Base-by-base conservation (phyloP, 179 eudicot genomes). In the Beta lomatogona region DNA sequence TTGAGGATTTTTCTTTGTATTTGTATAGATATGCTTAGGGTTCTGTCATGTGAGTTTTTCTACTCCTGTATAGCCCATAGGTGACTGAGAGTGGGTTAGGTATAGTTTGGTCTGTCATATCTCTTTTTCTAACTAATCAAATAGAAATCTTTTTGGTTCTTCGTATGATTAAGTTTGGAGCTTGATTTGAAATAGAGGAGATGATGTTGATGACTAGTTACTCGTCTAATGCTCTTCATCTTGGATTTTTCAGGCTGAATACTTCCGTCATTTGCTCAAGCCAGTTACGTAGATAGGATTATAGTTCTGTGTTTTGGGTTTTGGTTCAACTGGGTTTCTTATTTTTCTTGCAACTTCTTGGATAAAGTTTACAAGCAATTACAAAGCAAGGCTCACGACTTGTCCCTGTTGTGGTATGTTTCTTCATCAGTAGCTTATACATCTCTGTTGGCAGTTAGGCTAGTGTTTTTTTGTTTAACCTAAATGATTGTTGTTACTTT, bases 221-320 rank as follows among this genome's bases (percentile, higher is more conserved):
- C 28, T n/a, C 82, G 59, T 66, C 77, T 79, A 79, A 64, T 64
- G n/a, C 58, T 61, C 13, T 41, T 78, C 78, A 18, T 54, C 22
- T 77, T 59, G 21, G 36, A 50, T 67, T 50, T 86, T 88, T 69
- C 98, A 96, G 99, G 99, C 99, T 52, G 99, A 96, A 84, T 96
- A 96, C 87, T 96, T 96, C 82, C 96, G 99, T 54, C 96, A 89
- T 60, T 89, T 96, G 90, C 92, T 96, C 61, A 96, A 96, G 86
- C 99, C 99, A 22, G 97, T 96, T 9, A 96, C 98, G 98, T 96
- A 96, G 94, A 80, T 84, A 79, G 65, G 82, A 81, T 83, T 76
- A 12, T 69, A 87, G 83, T 81, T 82, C 54, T 44, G 45, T 65
- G 55, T 66, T 76, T 41, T 71, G 73, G 87, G 83, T 84, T 87